phyloP scores from a whole-genome alignment of 208 protist species.

The Crithidia expoeki region DNA sequence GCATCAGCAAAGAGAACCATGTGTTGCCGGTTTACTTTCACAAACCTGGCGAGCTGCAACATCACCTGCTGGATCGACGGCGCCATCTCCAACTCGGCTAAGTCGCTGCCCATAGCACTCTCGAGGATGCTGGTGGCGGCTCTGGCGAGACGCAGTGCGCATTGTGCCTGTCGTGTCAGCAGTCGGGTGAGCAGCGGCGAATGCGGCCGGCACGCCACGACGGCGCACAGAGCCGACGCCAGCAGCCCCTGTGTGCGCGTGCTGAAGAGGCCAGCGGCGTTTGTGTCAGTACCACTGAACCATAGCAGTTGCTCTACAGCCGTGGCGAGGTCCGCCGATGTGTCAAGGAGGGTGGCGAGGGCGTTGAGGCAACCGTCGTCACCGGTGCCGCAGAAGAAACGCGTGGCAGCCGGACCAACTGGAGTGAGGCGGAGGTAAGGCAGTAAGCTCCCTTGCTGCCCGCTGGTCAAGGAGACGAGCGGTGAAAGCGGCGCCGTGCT shows the following conservation, averaged over 20 bases:
- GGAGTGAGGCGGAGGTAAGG: slow-evolving; percentile 34
- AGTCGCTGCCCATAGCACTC: not conserved
- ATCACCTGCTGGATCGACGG: slow-evolving; percentile 24
- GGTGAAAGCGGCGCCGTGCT: not conserved
- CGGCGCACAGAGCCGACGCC: slow-evolving; percentile 33
- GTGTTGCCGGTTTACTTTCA: slow-evolving; percentile 29
- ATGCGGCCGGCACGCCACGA: slow-evolving; percentile 25
- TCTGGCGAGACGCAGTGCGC: slow-evolving; percentile 24
- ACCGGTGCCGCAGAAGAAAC: slow-evolving; percentile 52
- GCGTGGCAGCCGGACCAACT: slow-evolving; percentile 46
- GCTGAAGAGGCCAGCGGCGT: slow-evolving; percentile 35
- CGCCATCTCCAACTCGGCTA: slow-evolving; percentile 18
- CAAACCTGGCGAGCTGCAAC: slow-evolving; percentile 35
- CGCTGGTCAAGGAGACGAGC: slow-evolving; percentile 8
- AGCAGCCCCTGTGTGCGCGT: slow-evolving; percentile 42
- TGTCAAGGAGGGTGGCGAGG: slow-evolving; percentile 56
- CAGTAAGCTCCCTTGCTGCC: slow-evolving; percentile 3
- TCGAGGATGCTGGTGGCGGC: slow-evolving; percentile 28
- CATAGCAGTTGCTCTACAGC: slow-evolving; percentile 62
- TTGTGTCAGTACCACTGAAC: slow-evolving; percentile 39
- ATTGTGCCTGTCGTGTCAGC: slow-evolving; percentile 31
- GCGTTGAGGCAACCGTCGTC: slow-evolving; percentile 46
- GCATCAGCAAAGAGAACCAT: slow-evolving; percentile 22
- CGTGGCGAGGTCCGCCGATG: slow-evolving; percentile 40
- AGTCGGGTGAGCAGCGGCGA: slow-evolving; percentile 32